Percentiles rank a stretch among this genome's conserved stretches.
Evolutionary conservation across 139 green algal genomes (phyloP).

Genomic region (Chlamydomonas sphaeroides): DNA sequence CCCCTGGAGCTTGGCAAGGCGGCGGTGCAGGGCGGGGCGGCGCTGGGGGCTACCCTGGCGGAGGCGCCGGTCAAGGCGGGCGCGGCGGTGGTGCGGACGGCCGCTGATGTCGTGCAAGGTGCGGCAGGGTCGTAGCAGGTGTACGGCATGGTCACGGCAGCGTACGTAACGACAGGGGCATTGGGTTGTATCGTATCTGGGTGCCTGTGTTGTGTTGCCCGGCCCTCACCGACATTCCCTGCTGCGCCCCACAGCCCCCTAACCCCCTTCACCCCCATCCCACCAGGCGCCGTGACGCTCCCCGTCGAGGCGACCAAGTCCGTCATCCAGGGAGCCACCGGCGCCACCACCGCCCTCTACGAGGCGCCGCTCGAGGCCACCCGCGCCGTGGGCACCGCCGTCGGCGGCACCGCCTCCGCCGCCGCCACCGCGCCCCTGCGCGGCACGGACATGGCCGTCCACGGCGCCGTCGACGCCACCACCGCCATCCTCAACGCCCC

Average conservation of each 20-base stretch:
- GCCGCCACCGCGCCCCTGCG: background rate
- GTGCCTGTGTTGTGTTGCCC: no score
- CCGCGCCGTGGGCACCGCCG: background rate
- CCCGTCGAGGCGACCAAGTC: background rate
- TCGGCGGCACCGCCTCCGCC: background rate
- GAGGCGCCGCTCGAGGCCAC: conserved; percentile 32
- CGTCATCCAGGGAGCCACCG: conserved; percentile 19
- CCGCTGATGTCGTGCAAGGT: conserved; percentile 19
- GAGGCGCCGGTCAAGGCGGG: background rate
- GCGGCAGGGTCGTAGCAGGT: background rate
- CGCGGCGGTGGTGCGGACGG: conserved; percentile 18
- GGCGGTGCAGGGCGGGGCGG: conserved; percentile 9
- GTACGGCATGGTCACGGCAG: no score
- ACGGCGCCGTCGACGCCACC: background rate
- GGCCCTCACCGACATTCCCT: no score
- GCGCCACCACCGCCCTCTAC: conserved; percentile 20
- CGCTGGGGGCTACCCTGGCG: conserved; percentile 21
- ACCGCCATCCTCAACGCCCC: background rate
- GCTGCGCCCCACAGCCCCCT: no score
- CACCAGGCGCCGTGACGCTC: background rate
- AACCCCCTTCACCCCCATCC: background rate
- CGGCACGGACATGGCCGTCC: background rate
- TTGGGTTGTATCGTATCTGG: no score
- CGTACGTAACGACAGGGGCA: no score
- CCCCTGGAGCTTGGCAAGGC: conserved; percentile 24